Base-by-base conservation (phyloP, 768 basidiomycete genomes). In the Ramaria sp. region DNA sequence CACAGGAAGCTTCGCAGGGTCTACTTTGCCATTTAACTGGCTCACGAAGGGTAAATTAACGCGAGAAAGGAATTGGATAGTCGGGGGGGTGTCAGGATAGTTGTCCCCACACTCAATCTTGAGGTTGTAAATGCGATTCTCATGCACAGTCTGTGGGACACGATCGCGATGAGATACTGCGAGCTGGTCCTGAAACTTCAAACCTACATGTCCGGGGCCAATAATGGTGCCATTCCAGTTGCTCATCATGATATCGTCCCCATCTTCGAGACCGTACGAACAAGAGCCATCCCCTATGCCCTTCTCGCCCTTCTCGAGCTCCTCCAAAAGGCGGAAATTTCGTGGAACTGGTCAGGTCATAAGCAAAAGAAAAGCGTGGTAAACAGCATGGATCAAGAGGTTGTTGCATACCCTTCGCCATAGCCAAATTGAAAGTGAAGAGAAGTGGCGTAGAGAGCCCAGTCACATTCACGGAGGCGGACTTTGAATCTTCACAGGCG, bases 201-300 rank as follows among this genome's bases (percentile, higher is more conserved):
- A 19, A 75, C 89, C 60, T 70, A 94, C 92, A 72, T 99, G 94
- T 52, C 94, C 94, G 33, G 96, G 96, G 9, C 96, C 96, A 60
- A 99, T 91, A 75, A 99, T 94, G 20, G 96, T 99, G 51, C 96
- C 95, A 67, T 96, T 97, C 96, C 96, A 99, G 70, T 91, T 78
- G 73, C 82, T 87, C 94, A 99, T 97, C 75, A 91, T 76, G 75
- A 95, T 87, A 78, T 98, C 96, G 68, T 98, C 94, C 63, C 84
- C 72, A 71, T 97, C 91, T 73, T 91, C 91, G 59, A 99, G 75
- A 41, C 96, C 96, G 65, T 98, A 99, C 19, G 92, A 95, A 75
- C 92, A 96, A 17, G 89, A 91, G 55, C 94, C 95, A 73, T 97
- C 95, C 61, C 95, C 95, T 68, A 98, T 92, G 53, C 96, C 96